A percentile compares a stretch with the other conserved stretches of the same genome.
phyloP scores from a whole-genome alignment of 768 basidiomycete species.

The Auriscalpium orientale region DNA sequence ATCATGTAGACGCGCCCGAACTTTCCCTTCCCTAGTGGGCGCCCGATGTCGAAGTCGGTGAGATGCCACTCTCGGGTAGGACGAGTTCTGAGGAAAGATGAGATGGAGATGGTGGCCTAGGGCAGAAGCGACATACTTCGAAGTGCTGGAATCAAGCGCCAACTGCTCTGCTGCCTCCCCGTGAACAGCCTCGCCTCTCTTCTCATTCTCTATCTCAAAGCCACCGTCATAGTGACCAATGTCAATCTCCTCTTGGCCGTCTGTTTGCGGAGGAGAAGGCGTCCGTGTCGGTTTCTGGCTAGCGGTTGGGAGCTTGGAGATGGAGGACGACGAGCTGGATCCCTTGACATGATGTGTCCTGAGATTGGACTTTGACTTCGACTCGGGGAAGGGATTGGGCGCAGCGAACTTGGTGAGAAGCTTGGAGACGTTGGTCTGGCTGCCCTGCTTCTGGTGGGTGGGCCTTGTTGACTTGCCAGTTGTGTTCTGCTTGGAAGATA shows the following conservation, averaged over 20 bases:
- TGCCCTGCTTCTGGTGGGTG: slow-evolving; percentile 45
- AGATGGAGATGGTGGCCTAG: not conserved
- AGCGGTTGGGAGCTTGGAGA: slow-evolving; percentile 20
- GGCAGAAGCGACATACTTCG: slow-evolving; percentile 37
- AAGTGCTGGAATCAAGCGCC: slow-evolving; percentile 78
- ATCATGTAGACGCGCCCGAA: slow-evolving; percentile 99
- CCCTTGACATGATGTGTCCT: slow-evolving; percentile 16
- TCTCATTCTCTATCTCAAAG: slow-evolving; percentile 83
- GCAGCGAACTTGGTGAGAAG: slow-evolving; percentile 69
- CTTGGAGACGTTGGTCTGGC: slow-evolving; percentile 58
- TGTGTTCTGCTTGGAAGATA: slow-evolving; percentile 42
- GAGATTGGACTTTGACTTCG: slow-evolving; percentile 12
- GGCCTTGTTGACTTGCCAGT: slow-evolving; percentile 22
- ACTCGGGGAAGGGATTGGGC: slow-evolving; percentile 41
- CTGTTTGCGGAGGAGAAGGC: slow-evolving; percentile 13
- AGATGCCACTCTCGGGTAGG: slow-evolving; percentile 85
- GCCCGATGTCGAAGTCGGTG: slow-evolving; percentile 86
- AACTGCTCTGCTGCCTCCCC: slow-evolving; percentile 76
- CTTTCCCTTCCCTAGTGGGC: slow-evolving; percentile 97
- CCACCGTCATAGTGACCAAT: slow-evolving; percentile 96
- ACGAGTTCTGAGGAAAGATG: slow-evolving; percentile 35
- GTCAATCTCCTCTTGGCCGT: slow-evolving; percentile 36
- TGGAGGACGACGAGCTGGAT: slow-evolving; percentile 19
- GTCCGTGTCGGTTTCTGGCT: slow-evolving; percentile 5
- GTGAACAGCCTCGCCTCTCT: slow-evolving; percentile 62